Conservation (phyloP, 139 green algal species). For the Tetradesmus obliquus region DNA sequence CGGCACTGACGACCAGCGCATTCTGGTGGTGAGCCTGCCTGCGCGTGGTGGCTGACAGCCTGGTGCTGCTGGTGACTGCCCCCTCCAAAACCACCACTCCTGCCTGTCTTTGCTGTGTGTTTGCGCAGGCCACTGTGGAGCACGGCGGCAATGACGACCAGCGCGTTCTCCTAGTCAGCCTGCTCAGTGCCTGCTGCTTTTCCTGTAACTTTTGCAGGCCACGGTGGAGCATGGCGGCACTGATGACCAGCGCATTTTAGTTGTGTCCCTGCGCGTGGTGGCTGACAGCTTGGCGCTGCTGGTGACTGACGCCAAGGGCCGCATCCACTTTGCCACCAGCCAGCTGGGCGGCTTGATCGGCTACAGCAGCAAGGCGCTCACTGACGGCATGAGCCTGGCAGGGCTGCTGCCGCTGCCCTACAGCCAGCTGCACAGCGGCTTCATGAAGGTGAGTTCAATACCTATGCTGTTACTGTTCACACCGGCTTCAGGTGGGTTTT, state of each 20-base stretch:
- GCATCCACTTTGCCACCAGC: slow-evolving; percentile 38
- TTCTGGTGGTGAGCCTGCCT: slow-evolving; percentile 43
- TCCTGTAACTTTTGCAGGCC: neutral
- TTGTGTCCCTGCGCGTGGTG: slow-evolving; percentile 33
- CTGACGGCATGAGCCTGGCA: slow-evolving; percentile 42
- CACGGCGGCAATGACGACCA: slow-evolving; percentile 37
- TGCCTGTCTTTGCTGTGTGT: neutral
- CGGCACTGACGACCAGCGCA: slow-evolving; percentile 48
- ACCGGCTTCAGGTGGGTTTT: neutral
- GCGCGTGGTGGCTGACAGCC: neutral
- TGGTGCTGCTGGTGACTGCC: slow-evolving; percentile 51
- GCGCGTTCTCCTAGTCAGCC: slow-evolving; percentile 23
- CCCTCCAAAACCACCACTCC: too few species aligned
- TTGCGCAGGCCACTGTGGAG: neutral
- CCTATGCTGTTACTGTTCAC: neutral
- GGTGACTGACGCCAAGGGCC: slow-evolving; percentile 46
- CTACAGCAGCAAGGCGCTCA: slow-evolving; percentile 36
- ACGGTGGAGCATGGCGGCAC: slow-evolving; percentile 41
- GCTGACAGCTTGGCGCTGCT: slow-evolving; percentile 26
- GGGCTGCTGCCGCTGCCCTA: slow-evolving; percentile 54
- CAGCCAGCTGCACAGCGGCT: slow-evolving; percentile 56
- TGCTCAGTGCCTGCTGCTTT: neutral
- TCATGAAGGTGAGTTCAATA: slow-evolving; percentile 49
- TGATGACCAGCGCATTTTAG: slow-evolving; percentile 43
- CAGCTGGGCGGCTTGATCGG: slow-evolving; percentile 44